Conservation (phyloP, 208 protist species). For the Wallacemonas rigidus region DNA sequence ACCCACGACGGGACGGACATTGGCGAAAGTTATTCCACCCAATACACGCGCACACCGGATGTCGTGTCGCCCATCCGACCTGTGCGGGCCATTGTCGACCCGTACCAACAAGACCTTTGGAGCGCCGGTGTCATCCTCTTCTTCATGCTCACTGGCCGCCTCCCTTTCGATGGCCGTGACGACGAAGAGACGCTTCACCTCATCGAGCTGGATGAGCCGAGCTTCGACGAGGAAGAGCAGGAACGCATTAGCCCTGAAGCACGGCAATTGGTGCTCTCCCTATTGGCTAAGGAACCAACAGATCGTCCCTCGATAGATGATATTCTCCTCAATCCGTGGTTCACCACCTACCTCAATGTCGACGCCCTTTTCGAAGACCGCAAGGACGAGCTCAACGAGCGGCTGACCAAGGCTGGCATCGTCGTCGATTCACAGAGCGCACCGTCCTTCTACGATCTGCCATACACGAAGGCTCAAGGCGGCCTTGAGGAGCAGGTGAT, state of each 20-base stretch:
- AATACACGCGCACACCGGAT: conserved; percentile 2
- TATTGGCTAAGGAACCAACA: conserved; percentile 84
- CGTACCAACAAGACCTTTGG: conserved; percentile 92
- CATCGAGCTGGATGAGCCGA: conserved; percentile 60
- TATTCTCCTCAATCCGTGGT: conserved; percentile 89
- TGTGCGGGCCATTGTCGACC: conserved; percentile 38
- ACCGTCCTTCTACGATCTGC: neutral
- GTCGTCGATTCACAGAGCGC: neutral
- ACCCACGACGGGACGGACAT: neutral
- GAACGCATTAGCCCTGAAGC: conserved; percentile 65
- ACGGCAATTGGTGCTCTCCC: conserved; percentile 56
- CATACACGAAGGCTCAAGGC: conserved; percentile 24
- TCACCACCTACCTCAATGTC: conserved; percentile 57
- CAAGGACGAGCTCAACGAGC: conserved; percentile 32
- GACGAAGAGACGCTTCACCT: conserved; percentile 95
- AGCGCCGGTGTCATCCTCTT: conserved; percentile 92
- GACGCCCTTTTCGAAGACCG: conserved; percentile 70
- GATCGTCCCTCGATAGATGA: conserved; percentile 84
- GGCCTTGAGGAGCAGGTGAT: conserved; percentile 74
- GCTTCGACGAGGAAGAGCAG: conserved; percentile 72
- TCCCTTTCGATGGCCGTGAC: conserved; percentile 95
- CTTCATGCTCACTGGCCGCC: conserved; percentile 94
- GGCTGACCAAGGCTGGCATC: conserved; percentile 18
- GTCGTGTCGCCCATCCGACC: neutral
- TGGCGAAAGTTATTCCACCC: conserved; percentile 1